These are phyloP conservation scores for Liriodendron chinense DNA, from an alignment of 164 flowering plant genomes.

Conservation along the genomic window DNA sequence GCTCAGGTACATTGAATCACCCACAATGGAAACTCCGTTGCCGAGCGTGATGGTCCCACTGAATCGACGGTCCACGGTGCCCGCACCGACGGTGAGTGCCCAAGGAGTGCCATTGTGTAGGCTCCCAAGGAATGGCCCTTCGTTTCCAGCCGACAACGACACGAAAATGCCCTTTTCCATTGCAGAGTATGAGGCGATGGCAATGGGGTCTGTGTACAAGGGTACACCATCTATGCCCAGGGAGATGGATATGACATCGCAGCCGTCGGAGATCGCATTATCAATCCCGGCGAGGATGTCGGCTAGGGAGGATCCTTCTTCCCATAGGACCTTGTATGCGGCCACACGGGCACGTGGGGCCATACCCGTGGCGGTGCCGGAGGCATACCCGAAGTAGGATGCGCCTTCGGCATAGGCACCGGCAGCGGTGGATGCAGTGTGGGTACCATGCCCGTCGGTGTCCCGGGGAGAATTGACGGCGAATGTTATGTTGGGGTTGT, in stretches of 20 bases:
- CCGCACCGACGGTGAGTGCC: constrained; percentile 69
- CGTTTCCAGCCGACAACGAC: constrained; percentile 68
- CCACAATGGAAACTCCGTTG: constrained; percentile 38
- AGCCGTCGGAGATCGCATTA: constrained; percentile 57
- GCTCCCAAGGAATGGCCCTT: constrained; percentile 40
- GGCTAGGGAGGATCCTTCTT: constrained; percentile 31
- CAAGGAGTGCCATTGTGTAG: constrained; percentile 73
- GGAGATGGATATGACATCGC: constrained; percentile 60
- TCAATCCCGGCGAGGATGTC: constrained; percentile 71
- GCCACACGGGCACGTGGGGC: constrained; percentile 68
- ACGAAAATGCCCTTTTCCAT: constrained; percentile 58
- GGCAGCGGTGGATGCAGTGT: constrained; percentile 65
- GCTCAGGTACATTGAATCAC: constrained; percentile 42
- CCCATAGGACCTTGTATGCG: constrained; percentile 64
- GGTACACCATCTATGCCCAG: constrained; percentile 39
- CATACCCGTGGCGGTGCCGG: constrained; percentile 55
- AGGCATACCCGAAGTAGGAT: constrained; percentile 56
- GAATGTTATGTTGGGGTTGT: constrained; percentile 37
- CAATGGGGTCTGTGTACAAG: constrained; percentile 55
- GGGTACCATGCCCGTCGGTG: constrained; percentile 74
- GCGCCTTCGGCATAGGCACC: constrained; percentile 48
- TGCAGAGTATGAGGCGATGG: constrained; percentile 67
- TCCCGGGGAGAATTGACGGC: constrained; percentile 61
- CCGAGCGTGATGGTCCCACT: constrained; percentile 38
- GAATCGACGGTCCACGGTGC: constrained; percentile 61